Conservation (phyloP, 768 basidiomycete species). For the Tylopilus felleus region DNA sequence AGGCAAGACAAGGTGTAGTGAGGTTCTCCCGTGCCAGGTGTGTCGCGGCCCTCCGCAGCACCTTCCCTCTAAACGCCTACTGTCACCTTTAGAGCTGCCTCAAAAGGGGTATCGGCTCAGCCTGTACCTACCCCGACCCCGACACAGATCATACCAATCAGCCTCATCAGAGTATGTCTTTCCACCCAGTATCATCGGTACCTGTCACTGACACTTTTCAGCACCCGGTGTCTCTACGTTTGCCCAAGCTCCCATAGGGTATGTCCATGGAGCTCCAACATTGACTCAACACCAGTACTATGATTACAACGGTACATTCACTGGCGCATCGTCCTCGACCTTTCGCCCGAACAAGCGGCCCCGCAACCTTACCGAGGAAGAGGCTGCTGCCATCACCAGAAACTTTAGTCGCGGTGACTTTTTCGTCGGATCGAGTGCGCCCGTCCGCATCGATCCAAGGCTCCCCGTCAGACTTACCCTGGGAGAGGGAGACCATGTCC, state of each 20-base stretch:
- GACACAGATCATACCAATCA: constrained; percentile 49
- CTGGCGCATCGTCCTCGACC: constrained; percentile 67
- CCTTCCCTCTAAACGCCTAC: constrained; percentile 2
- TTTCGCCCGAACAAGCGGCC: constrained; percentile 81
- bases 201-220: constrained; percentile 12
- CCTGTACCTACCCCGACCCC: constrained; percentile 77
- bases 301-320: constrained; percentile 69
- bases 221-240: constrained; percentile 37
- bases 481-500: constrained; percentile 80
- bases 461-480: constrained; percentile 75
- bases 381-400: constrained; percentile 78
- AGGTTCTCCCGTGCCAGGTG: constrained; percentile 80
- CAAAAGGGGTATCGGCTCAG: constrained; percentile 69
- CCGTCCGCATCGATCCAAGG: constrained; percentile 79
- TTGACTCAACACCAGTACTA: constrained; percentile 65
- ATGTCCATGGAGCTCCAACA: constrained; percentile 40
- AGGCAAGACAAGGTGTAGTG: constrained; percentile 81
- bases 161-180: constrained; percentile 27
- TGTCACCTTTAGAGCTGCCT: constrained; percentile 61
- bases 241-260: constrained; percentile 37
- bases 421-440: constrained; percentile 75
- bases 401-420: constrained; percentile 82
- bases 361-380: constrained; percentile 77
- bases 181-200: constrained; percentile 2
- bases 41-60: constrained; percentile 14